Evolutionary conservation across 179 eudicot genomes (phyloP).

Genomic region (Sideroxylon spinosum): DNA sequence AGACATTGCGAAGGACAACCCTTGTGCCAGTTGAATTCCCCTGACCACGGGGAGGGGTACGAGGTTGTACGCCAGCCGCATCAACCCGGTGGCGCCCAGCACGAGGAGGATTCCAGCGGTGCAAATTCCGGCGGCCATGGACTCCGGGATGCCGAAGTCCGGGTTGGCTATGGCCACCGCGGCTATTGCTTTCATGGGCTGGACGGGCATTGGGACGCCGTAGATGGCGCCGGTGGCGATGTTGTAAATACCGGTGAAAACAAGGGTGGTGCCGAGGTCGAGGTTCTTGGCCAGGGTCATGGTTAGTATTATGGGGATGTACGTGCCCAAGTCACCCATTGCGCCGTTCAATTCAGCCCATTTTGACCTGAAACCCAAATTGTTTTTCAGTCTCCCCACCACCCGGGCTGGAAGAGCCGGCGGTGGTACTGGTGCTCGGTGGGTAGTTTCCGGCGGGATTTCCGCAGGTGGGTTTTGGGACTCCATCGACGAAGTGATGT

Average conservation of each 20-base stretch:
- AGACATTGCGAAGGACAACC: slow-evolving; percentile 67
- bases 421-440: background rate
- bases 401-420: slow-evolving; percentile 32
- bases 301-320: slow-evolving; percentile 73
- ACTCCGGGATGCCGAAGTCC: slow-evolving; percentile 61
- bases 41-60: slow-evolving; percentile 76
- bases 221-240: slow-evolving; percentile 65
- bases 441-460: slow-evolving; percentile 19
- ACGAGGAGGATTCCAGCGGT: slow-evolving; percentile 55
- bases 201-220: slow-evolving; percentile 95
- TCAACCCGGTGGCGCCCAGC: slow-evolving; percentile 70
- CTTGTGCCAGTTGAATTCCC: slow-evolving; percentile 91
- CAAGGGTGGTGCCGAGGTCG: slow-evolving; percentile 74
- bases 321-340: slow-evolving; percentile 92
- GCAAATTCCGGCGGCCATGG: slow-evolving; percentile 81
- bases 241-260: slow-evolving; percentile 79
- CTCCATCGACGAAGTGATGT: slow-evolving; percentile 27
- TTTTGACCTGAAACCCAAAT: slow-evolving; percentile 56
- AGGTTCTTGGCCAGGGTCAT: slow-evolving; percentile 63
- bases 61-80: slow-evolving; percentile 60
- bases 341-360: slow-evolving; percentile 87
- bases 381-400: slow-evolving; percentile 33
- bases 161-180: slow-evolving; percentile 71
- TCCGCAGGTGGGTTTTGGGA: slow-evolving; percentile 24
- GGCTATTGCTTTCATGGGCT: slow-evolving; percentile 93